phyloP scores from a whole-genome alignment of 768 basidiomycete genomes.

The Suillus americanus region DNA sequence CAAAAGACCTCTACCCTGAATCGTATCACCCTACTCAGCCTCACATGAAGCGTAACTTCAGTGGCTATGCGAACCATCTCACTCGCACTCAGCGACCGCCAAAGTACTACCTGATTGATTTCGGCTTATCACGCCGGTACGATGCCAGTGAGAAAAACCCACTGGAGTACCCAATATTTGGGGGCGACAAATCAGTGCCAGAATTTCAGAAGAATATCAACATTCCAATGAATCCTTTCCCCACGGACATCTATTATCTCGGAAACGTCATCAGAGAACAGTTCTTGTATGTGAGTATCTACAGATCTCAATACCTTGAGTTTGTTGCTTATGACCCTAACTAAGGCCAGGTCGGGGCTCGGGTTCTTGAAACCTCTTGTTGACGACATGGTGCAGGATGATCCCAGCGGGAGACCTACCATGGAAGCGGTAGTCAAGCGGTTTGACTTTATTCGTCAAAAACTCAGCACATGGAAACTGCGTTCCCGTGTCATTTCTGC shows the following conservation, averaged over 20 bases:
- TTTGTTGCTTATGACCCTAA: background rate
- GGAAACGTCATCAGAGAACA: constrained; percentile 16
- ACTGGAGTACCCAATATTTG: constrained; percentile 8
- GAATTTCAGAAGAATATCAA: constrained; percentile 11
- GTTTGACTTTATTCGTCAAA: constrained; percentile 21
- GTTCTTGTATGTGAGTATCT: constrained; percentile 9
- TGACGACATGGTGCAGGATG: constrained; percentile 35
- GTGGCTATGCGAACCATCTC: constrained; percentile 7
- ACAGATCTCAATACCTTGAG: background rate
- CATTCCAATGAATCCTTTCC: constrained; percentile 11
- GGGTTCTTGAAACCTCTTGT: constrained; percentile 36
- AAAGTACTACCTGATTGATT: constrained; percentile 24
- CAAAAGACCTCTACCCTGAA: constrained; percentile 5
- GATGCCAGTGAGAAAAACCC: constrained; percentile 15
- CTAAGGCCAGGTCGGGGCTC: constrained; percentile 8
- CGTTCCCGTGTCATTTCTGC: constrained; percentile 26
- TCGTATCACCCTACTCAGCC: constrained; percentile 7
- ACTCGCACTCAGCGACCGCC: constrained; percentile 19
- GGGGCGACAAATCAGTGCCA: constrained; percentile 13
- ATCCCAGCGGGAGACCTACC: constrained; percentile 36
- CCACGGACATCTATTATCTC: constrained; percentile 9
- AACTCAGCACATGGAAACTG: constrained; percentile 24
- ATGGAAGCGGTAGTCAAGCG: constrained; percentile 36
- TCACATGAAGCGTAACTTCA: constrained; percentile 3
- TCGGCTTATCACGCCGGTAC: constrained; percentile 23